phyloP scores from a whole-genome alignment of 2,329 filamentous ascomycete species.

The Alternaria triticimaculans region DNA sequence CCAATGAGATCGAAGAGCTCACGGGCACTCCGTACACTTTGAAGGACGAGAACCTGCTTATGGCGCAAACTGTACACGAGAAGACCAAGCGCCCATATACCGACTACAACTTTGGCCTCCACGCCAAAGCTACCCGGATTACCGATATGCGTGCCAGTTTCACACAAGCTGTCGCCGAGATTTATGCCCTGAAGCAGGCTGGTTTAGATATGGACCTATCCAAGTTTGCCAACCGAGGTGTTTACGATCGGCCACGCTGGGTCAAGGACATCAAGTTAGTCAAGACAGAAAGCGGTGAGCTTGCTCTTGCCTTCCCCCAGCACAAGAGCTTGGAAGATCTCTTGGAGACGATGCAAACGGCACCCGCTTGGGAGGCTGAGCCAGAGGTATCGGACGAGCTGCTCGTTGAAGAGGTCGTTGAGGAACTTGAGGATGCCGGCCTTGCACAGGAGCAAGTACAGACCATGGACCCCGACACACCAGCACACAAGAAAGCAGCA shows the following conservation, averaged over 20 bases:
- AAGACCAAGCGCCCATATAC: slow-evolving; percentile 45
- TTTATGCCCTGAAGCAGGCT: slow-evolving; percentile 54
- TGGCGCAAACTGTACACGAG: slow-evolving; percentile 38
- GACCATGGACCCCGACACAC: slow-evolving; percentile 38
- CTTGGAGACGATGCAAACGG: slow-evolving; percentile 29
- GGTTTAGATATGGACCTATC: slow-evolving; percentile 35
- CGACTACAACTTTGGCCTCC: slow-evolving; percentile 34
- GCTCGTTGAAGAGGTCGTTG: slow-evolving; percentile 27
- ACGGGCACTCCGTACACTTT: slow-evolving; percentile 41
- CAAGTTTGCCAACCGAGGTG: slow-evolving; percentile 35
- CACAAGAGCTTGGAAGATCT: slow-evolving; percentile 27
- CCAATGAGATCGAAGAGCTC: slow-evolving; percentile 38
- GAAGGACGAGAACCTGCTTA: slow-evolving; percentile 35
- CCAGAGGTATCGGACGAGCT: slow-evolving; percentile 22
- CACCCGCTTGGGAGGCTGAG: slow-evolving; percentile 25
- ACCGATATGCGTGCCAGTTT: slow-evolving; percentile 50
- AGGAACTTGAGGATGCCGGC: slow-evolving; percentile 16
- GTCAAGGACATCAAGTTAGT: slow-evolving; percentile 37
- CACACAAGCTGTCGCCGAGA: slow-evolving; percentile 64
- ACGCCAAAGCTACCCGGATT: slow-evolving; percentile 19
- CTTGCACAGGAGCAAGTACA: slow-evolving; percentile 18
- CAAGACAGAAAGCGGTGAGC: slow-evolving; percentile 23
- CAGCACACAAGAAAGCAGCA: slow-evolving; percentile 32
- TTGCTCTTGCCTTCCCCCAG: slow-evolving; percentile 31
- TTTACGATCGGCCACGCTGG: slow-evolving; percentile 37